These are phyloP conservation scores for Diaporthe sp. DNA, from an alignment of 2,329 filamentous ascomycete genomes.

Conservation along the genomic window DNA sequence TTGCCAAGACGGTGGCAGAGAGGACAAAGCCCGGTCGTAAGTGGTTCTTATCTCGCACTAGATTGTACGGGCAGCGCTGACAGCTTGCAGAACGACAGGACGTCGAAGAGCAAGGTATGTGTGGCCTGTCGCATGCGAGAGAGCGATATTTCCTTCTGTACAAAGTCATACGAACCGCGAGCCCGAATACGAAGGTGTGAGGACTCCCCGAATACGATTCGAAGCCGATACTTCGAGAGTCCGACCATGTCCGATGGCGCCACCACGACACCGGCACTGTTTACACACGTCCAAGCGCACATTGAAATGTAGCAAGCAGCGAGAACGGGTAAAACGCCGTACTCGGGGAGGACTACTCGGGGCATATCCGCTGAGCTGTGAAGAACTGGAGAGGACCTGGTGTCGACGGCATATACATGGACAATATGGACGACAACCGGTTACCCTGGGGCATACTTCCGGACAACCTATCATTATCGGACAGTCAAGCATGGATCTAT, in stretches of 20 bases:
- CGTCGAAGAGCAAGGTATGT: slow-evolving; percentile 81
- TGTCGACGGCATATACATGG: background rate
- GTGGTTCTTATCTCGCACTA: background rate
- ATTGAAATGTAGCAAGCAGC: background rate
- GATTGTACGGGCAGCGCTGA: slow-evolving; percentile 2
- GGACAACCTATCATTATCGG: background rate
- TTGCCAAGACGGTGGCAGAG: slow-evolving; percentile 89
- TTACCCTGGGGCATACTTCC: background rate
- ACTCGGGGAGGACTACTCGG: background rate
- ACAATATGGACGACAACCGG: background rate
- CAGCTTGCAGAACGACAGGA: slow-evolving; percentile 69
- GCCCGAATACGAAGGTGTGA: no score
- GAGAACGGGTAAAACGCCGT: background rate
- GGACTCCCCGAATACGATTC: background rate
- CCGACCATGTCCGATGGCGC: background rate
- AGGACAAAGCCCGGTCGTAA: slow-evolving; percentile 64
- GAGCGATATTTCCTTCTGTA: background rate
- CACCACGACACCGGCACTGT: background rate
- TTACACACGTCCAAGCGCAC: background rate
- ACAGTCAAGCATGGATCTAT: no score
- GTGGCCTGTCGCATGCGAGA: background rate
- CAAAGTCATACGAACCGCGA: background rate
- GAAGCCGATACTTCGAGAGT: background rate
- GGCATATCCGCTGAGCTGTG: no score
- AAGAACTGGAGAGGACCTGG: background rate